A percentile compares a stretch with the other conserved stretches of the same genome.
phyloP scores from a whole-genome alignment of 2,329 filamentous ascomycete genomes.

The Dryadomyces sulphureus region DNA sequence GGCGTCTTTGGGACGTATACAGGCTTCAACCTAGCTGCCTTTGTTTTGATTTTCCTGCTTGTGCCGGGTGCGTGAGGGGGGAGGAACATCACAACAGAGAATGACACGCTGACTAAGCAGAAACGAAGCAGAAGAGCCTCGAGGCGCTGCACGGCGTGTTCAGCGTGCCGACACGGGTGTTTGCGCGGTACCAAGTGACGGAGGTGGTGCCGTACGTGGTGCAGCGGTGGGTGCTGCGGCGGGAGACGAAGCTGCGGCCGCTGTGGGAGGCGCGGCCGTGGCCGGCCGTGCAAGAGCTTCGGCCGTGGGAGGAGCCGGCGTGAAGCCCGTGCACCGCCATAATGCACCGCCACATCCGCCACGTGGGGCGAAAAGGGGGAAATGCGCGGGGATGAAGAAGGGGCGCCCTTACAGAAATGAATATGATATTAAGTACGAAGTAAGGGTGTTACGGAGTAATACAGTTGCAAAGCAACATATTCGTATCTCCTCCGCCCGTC shows the following conservation, averaged over 20 bases:
- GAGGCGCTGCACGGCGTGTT: slow-evolving; percentile 48
- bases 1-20: slow-evolving; percentile 38
- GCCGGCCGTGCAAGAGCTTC: neutral
- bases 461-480: no score
- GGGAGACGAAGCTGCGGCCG: slow-evolving; percentile 28
- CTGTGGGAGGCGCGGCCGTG: slow-evolving; percentile 25
- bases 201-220: slow-evolving; percentile 46
- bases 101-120: slow-evolving; percentile 16
- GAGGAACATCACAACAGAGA: neutral
- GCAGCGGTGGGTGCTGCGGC: slow-evolving; percentile 39
- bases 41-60: slow-evolving; percentile 40
- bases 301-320: neutral
- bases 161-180: slow-evolving; percentile 42
- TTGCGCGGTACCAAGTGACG: slow-evolving; percentile 40
- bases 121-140: slow-evolving; percentile 43
- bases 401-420: no score
- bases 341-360: no score
- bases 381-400: no score
- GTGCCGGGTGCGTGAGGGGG: slow-evolving; percentile 14
- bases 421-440: no score
- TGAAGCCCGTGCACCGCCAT: no score
- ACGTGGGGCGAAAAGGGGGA: no score
- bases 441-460: no score
- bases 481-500: no score
- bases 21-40: slow-evolving; percentile 40